Base-by-base conservation (phyloP, 768 basidiomycete species). In the Tricholoma bakamatsutake region DNA sequence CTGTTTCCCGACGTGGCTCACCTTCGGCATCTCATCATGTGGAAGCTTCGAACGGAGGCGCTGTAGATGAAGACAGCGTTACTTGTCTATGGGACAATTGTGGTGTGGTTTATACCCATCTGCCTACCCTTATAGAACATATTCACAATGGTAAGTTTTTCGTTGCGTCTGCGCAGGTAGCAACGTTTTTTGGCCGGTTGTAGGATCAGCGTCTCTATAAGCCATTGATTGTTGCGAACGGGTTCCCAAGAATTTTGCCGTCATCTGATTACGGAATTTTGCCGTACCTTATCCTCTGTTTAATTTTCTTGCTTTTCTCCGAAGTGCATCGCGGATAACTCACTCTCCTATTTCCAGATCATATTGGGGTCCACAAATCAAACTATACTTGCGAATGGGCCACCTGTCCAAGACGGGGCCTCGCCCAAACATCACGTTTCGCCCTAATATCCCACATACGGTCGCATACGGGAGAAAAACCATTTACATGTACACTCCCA, bases 391-490 rank as follows among this genome's bases (percentile, higher is more conserved):
- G 94, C 68, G 87, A 93, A 76, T 98, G 94, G 94, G 71, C 81
- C 17, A 84, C 84, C 4, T 98, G 94, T 71, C 73, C 75, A 17
- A 81, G 94, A 15, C 78, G 87, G 52, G 91, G 93, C 3, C 77
- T 93, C 50, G 79, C 87, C 1, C 94, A 97, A 67, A 90, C 90
- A 0, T 92, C 90, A 4, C 82, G 92, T 24, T 96, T 94, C 61
- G 91, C 93, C 5, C 81, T 98, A 47, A 85, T 94, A 55, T 90
- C 91, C 4, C 94, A 98, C 67, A 82, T 93, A 48, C 83, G 94
- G 31, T 90, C 88, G 10, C 94, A 98, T 67, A 96, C 94, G 0
- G 94, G 94, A 52, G 94, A 98, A 71, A 93, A 93, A 64, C 94
- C 93, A 0, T 97, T 93, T 65, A 84, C 80, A 21, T 98, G 94